Evolutionary conservation across 805 yeast species (phyloP), one percentile per base, ranked within the genome.

Genomic region (Hanseniaspora occidentalis): DNA sequence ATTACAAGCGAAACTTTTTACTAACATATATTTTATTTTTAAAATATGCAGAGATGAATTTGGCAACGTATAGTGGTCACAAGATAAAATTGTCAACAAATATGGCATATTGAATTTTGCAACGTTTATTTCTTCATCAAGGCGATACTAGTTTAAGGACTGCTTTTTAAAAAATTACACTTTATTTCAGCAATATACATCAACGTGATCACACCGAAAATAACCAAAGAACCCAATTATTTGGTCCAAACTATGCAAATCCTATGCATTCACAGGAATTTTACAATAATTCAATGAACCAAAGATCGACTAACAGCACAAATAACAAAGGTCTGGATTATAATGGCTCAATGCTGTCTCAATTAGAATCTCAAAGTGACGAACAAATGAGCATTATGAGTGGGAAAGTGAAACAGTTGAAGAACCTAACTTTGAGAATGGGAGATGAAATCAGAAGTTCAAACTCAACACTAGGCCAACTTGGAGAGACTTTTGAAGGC

Each of bases 291-390:
- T 23, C 7, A 37, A 42, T 24, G 40, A 22, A 38, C 21, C 38
- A 38, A 24, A 36, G 44, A 25, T 35, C 18, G 22, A 16, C 29
- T 17, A 33, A 17, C 17, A 43, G 37, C 19, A 29, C 38, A 8
- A 43, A 35, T 13, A 27, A 36, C 6, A 27, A 31, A 5, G 51
- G 56, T 1, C 49, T 62, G 35, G 74, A 67, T 51, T 70, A 65
- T 52, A 62, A 71, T 11, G 80, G 76, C 35, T 60, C 74, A 21
- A 65, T 69, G 42, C 50, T 77, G 48, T 70, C 79, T 17, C 75
- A 73, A 44, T 53, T 80, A 37, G 88, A 80, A 53, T 66, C 79
- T 3, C 88, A 80, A 52, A 71, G 71, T 45, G 82, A 75, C 26
- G 79, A 75, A 42, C 74, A 77, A 39, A 54, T 75, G 47, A 65